Evolutionary conservation across 805 yeast genomes (phyloP), one percentile per base, ranked within the genome.

Genomic region (Schizosaccharomyces osmophilus): DNA sequence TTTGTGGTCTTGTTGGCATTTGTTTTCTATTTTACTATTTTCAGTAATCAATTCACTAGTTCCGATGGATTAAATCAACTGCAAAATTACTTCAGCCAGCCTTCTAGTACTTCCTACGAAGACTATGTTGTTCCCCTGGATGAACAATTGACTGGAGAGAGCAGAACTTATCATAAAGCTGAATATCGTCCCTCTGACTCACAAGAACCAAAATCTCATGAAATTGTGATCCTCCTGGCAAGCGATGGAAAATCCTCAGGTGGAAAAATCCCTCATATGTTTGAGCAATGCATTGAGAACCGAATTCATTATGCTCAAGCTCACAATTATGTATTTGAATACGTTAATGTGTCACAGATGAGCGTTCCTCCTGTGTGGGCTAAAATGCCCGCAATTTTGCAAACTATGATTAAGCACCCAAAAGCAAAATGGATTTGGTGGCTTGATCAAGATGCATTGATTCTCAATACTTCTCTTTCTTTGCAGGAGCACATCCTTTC

Each of bases 401-500:
- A 69, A 15, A 68, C 72, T 4, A 69, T 71, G 54, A 66, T 64
- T 15, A 54, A 48, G 31, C 61, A 69, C 62, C 73, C 74, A 4
- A 66, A 68, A 2, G 73, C 69, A 22, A 71, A 72, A 60, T 72
- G 74, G 74, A 65, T 72, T 32, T 72, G 73, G 73, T 72, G 73
- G 74, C 66, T 72, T 26, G 74, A 72, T 62, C 65, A 67, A 6
- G 74, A 72, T 45, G 69, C 69, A 15, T 64, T 72, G 31, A 68
- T 72, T 61, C 70, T 70, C 69, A 70, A 71, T 57, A 67, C 68
- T 4, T 48, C 65, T 6, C 31, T 68, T 24, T 69, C 69, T 29
- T 62, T 72, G 5, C 69, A 66, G 4, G 55, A 62, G 11, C 69
- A 69, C 51, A 26, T 72, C 2, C 64, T 72, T 13, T 61, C 65